Evolutionary conservation across 805 yeast species (phyloP).

Genomic region (Metschnikowia sp.): DNA sequence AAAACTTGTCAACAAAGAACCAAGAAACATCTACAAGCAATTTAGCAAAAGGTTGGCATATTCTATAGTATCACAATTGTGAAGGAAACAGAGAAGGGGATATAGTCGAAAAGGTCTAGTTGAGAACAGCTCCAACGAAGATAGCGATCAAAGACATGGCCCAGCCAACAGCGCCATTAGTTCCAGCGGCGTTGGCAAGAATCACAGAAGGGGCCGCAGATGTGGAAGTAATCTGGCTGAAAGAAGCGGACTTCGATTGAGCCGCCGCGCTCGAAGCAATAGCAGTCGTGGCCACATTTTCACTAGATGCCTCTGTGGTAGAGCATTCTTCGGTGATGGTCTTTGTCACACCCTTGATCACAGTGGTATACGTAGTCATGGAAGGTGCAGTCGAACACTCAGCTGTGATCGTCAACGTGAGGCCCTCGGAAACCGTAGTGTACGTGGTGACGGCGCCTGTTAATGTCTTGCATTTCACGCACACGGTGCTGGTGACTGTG

Average conservation of each 20-base stretch:
- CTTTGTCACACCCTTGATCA: constrained; percentile 3
- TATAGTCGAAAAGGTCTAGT: background rate
- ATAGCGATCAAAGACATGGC: no score
- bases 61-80: no score
- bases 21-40: no score
- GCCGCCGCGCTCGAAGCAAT: background rate
- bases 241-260: background rate
- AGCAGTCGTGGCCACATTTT: background rate
- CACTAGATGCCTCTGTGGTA: background rate
- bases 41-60: no score
- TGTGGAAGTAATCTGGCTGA: background rate
- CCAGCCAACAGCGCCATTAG: no score
- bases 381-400: constrained; percentile 7
- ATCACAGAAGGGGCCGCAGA: background rate
- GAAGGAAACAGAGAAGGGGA: background rate
- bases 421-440: constrained; percentile 10
- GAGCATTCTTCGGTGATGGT: constrained; percentile 6
- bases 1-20: no score
- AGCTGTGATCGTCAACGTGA: constrained; percentile 9
- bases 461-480: constrained; percentile 12
- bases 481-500: constrained; percentile 11
- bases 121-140: background rate
- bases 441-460: constrained; percentile 11
- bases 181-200: background rate
- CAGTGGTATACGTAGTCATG: constrained; percentile 10